Conservation (phyloP, 2,329 filamentous ascomycete genomes). For the Botryosphaeria dothidea region DNA sequence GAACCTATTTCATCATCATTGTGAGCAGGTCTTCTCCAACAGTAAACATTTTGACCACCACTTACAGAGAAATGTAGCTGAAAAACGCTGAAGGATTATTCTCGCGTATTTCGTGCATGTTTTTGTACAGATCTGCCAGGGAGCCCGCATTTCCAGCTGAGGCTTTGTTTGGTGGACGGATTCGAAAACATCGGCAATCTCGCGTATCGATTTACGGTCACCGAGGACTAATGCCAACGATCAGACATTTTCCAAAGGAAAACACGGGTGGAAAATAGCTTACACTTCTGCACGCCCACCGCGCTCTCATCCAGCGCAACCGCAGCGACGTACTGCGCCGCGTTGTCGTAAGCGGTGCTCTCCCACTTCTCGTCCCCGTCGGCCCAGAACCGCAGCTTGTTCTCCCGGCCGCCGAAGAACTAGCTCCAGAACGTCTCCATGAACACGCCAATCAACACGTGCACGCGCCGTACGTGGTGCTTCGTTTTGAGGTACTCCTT, state of each 20-base stretch:
- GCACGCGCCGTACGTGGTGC: slow-evolving; percentile 39
- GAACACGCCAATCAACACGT: slow-evolving; percentile 43
- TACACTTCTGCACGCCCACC: slow-evolving; percentile 26
- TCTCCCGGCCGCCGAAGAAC: slow-evolving; percentile 29
- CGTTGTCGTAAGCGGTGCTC: slow-evolving; percentile 39
- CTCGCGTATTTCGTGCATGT: too few species aligned
- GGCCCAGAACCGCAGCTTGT: slow-evolving; percentile 35
- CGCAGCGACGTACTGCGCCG: slow-evolving; percentile 39
- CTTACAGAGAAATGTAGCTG: slow-evolving; percentile 9
- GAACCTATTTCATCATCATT: neutral
- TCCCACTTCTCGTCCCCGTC: slow-evolving; percentile 41
- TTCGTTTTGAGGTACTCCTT: slow-evolving; percentile 42
- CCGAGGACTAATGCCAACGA: slow-evolving; percentile 34
- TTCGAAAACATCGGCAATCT: too few species aligned
- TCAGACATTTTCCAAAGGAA: neutral
- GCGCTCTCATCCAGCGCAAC: slow-evolving; percentile 29
- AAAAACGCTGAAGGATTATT: too few species aligned
- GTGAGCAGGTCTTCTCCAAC: neutral
- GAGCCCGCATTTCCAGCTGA: too few species aligned
- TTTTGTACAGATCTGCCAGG: too few species aligned
- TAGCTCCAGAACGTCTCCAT: slow-evolving; percentile 36
- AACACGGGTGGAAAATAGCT: neutral
- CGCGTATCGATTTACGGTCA: slow-evolving; percentile 31
- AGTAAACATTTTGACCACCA: neutral
- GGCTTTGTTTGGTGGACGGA: too few species aligned